phyloP scores from a whole-genome alignment of 2,329 filamentous ascomycete genomes.

The Phialemoniopsis sp. region DNA sequence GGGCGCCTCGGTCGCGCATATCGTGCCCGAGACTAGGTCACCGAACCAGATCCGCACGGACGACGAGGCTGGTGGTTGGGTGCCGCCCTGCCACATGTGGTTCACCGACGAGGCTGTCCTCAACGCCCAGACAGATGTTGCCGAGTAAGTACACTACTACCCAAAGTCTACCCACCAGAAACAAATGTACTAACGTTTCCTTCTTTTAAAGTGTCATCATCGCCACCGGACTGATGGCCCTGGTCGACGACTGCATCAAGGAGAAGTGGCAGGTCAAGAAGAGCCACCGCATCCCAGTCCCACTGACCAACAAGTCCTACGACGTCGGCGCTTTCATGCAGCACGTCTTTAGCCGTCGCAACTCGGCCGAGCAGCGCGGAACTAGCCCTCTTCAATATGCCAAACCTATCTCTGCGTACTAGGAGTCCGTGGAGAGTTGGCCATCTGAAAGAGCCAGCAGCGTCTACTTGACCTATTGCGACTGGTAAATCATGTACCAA shows the following conservation, averaged over 20 bases:
- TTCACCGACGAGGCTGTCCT: constrained; percentile 73
- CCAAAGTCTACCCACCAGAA: not conserved
- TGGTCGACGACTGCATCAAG: constrained; percentile 91
- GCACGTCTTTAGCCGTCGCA: constrained; percentile 24
- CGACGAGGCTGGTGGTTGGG: constrained; percentile 76
- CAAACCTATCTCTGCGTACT: constrained; percentile 14
- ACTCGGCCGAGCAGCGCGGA: constrained; percentile 13
- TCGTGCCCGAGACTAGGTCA: constrained; percentile 75
- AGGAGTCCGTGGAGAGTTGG: not conserved
- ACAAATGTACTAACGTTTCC: constrained; percentile 13
- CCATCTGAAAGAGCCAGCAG: too few relatives aligned
- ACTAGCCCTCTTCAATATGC: constrained; percentile 15
- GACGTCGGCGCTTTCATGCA: constrained; percentile 26
- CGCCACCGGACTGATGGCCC: constrained; percentile 80
- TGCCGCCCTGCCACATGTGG: constrained; percentile 87
- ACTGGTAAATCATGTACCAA: too few relatives aligned
- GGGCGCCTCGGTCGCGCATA: constrained; percentile 69
- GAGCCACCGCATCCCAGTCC: constrained; percentile 28
- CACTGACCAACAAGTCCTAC: constrained; percentile 21
- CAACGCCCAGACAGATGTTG: constrained; percentile 69
- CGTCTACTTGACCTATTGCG: too few relatives aligned
- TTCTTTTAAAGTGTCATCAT: constrained; percentile 66
- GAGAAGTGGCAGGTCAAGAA: constrained; percentile 61
- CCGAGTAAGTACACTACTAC: constrained; percentile 74
- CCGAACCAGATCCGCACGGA: constrained; percentile 69